These are phyloP conservation scores for Nitzschia putrida DNA, from an alignment of 108 stramenopile species.

Conservation along the genomic window DNA sequence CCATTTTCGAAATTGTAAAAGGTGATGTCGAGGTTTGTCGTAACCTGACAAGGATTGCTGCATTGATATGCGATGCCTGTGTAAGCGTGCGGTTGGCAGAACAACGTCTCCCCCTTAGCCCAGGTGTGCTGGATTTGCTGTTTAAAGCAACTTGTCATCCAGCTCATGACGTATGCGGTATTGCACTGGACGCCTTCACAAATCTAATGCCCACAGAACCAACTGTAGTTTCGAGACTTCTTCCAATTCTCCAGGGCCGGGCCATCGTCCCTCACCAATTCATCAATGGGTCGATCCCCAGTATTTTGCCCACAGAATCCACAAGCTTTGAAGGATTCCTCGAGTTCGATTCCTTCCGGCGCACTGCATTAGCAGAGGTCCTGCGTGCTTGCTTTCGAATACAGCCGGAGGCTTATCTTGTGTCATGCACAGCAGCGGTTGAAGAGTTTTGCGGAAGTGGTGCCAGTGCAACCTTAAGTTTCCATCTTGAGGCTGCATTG, in stretches of 20 bases:
- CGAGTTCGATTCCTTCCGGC: slow-evolving; percentile 63
- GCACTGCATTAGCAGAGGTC: slow-evolving; percentile 52
- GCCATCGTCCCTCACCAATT: slow-evolving; percentile 70
- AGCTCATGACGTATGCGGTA: slow-evolving; percentile 59
- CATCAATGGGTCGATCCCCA: background rate
- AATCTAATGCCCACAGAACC: slow-evolving; percentile 35
- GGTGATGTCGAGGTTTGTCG: slow-evolving; percentile 37
- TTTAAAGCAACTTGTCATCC: slow-evolving; percentile 68
- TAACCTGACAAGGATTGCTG: slow-evolving; percentile 30
- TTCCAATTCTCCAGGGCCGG: slow-evolving; percentile 71
- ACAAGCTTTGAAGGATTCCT: slow-evolving; percentile 36
- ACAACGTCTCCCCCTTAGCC: background rate
- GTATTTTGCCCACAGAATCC: background rate
- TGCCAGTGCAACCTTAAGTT: slow-evolving; percentile 39
- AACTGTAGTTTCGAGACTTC: slow-evolving; percentile 48
- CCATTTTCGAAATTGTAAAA: background rate
- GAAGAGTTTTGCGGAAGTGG: slow-evolving; percentile 66
- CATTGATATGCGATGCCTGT: slow-evolving; percentile 23
- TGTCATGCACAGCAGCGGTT: slow-evolving; percentile 70
- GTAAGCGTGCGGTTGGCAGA: background rate
- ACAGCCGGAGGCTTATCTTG: slow-evolving; percentile 50
- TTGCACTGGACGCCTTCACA: slow-evolving; percentile 57
- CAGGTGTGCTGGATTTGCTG: slow-evolving; percentile 62
- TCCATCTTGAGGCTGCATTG: slow-evolving; percentile 76
- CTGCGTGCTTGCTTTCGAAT: slow-evolving; percentile 53